Evolutionary conservation across 2,329 filamentous ascomycete species (phyloP).

Genomic region (Lithohypha guttulata): DNA sequence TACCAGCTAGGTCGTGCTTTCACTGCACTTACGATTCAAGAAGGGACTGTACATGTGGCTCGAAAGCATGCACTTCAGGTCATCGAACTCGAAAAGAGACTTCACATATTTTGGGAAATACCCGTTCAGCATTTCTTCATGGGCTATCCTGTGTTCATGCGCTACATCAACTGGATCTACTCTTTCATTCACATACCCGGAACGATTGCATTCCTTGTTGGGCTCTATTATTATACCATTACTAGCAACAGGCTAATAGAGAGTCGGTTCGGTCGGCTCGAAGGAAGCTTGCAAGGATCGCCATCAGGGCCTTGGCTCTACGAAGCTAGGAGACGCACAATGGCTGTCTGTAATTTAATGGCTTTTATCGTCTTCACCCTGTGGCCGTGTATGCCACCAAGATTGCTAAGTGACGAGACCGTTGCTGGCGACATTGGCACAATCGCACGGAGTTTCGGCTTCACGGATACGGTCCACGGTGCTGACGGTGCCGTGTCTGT

Average conservation of each 20-base stretch:
- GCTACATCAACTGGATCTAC: constrained; percentile 61
- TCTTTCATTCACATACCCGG: constrained; percentile 71
- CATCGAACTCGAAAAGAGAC: constrained; percentile 53
- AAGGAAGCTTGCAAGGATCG: constrained; percentile 24
- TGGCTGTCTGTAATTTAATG: constrained; percentile 49
- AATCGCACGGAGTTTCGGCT: constrained; percentile 49
- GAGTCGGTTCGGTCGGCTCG: constrained; percentile 29
- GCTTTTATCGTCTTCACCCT: constrained; percentile 50
- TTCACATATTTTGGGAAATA: constrained; percentile 56
- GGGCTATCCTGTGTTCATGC: constrained; percentile 46
- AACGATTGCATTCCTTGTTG: constrained; percentile 58
- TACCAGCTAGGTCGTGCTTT: constrained; percentile 66
- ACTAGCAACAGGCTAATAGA: constrained; percentile 43
- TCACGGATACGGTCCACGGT: constrained; percentile 50
- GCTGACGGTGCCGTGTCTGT: constrained; percentile 52
- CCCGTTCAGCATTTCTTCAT: constrained; percentile 50
- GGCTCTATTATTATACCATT: constrained; percentile 61
- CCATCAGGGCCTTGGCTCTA: constrained; percentile 43
- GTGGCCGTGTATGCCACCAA: constrained; percentile 52
- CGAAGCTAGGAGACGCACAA: constrained; percentile 44
- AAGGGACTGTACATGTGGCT: constrained; percentile 57
- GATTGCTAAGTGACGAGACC: constrained; percentile 42
- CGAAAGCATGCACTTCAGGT: constrained; percentile 58
- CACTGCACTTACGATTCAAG: constrained; percentile 56
- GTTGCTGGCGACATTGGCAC: constrained; percentile 46